These are phyloP conservation scores for Saccharomycopsis sp. DNA, from an alignment of 805 yeast species.

Conservation along the genomic window DNA sequence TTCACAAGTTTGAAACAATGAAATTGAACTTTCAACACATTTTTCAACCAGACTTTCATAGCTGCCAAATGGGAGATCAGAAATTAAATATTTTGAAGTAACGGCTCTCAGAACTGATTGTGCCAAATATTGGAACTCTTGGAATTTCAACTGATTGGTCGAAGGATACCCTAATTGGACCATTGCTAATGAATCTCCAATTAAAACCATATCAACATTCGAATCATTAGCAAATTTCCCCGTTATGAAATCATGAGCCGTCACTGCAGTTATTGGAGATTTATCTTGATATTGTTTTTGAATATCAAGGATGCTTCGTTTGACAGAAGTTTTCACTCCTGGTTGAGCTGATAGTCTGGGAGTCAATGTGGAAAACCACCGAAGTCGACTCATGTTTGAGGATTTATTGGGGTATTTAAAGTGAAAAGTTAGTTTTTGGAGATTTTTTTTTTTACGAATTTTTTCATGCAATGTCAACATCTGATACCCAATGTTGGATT, in stretches of 20 bases:
- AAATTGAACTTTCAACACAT: slow-evolving; percentile 50
- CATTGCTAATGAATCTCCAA: slow-evolving; percentile 94
- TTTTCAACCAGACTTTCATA: slow-evolving; percentile 56
- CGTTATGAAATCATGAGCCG: slow-evolving; percentile 83
- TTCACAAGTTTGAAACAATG: slow-evolving; percentile 44
- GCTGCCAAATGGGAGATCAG: slow-evolving; percentile 84
- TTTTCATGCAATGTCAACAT: too few relatives aligned
- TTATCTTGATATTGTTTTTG: slow-evolving; percentile 25
- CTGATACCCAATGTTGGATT: too few relatives aligned
- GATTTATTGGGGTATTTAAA: too few relatives aligned
- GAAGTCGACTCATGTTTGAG: too few relatives aligned
- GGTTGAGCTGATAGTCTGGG: too few relatives aligned
- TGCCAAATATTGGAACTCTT: slow-evolving; percentile 70
- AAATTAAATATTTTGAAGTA: slow-evolving; percentile 54
- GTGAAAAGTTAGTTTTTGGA: too few relatives aligned
- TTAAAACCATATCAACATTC: slow-evolving; percentile 56
- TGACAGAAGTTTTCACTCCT: too few relatives aligned
- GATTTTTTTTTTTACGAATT: too few relatives aligned
- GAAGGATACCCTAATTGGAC: slow-evolving; percentile 73
- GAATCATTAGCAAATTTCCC: slow-evolving; percentile 59
- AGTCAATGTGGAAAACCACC: too few relatives aligned
- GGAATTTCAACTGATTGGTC: slow-evolving; percentile 66
- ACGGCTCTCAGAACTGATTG: slow-evolving; percentile 70
- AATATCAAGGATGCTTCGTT: slow-evolving; percentile 31
- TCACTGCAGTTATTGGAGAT: slow-evolving; percentile 44